A percentile compares a stretch with the other conserved stretches of the same genome.
These are phyloP conservation scores for Penicillium sclerotigenum DNA, from an alignment of 2,329 filamentous ascomycete species.

Conservation along the genomic window DNA sequence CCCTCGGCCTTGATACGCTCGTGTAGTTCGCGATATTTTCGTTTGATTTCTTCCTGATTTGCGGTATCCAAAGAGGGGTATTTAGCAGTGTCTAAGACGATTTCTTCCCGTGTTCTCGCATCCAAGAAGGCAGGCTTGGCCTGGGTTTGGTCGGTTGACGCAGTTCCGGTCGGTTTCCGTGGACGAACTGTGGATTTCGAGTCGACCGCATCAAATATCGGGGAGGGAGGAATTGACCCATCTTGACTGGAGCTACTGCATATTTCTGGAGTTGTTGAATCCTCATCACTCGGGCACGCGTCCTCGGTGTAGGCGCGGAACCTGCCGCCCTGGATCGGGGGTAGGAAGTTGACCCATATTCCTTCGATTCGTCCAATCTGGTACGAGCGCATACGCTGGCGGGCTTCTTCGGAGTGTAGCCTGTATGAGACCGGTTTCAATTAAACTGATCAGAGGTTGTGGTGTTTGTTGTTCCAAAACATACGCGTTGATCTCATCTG, in stretches of 20 bases:
- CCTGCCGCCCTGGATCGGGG: conserved; percentile 84
- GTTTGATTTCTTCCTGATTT: conserved; percentile 72
- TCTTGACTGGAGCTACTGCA: conserved; percentile 54
- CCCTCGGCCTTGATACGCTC: conserved; percentile 68
- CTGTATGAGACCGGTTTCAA: conserved; percentile 45
- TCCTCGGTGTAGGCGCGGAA: conserved; percentile 59
- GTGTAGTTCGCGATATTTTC: conserved; percentile 77
- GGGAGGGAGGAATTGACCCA: conserved; percentile 57
- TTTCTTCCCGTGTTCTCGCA: conserved; percentile 68
- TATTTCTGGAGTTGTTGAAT: conserved; percentile 26
- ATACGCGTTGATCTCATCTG: conserved; percentile 88
- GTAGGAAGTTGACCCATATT: conserved; percentile 80
- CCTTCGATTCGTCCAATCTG: conserved; percentile 80
- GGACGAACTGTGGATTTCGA: conserved; percentile 36
- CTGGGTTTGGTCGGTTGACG: conserved; percentile 27
- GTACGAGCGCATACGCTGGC: conserved; percentile 72
- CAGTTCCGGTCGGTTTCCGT: conserved; percentile 32
- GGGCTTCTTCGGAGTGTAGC: conserved; percentile 76
- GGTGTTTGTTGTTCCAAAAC: conserved; percentile 35
- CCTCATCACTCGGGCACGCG: conserved; percentile 41
- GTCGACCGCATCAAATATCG: conserved; percentile 56
- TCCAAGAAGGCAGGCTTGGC: conserved; percentile 64
- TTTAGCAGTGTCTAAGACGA: conserved; percentile 70
- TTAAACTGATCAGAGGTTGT: conserved; percentile 13
- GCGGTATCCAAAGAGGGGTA: conserved; percentile 74